phyloP scores from a whole-genome alignment of 2,329 filamentous ascomycete genomes.

The Pezicula radicicola region DNA sequence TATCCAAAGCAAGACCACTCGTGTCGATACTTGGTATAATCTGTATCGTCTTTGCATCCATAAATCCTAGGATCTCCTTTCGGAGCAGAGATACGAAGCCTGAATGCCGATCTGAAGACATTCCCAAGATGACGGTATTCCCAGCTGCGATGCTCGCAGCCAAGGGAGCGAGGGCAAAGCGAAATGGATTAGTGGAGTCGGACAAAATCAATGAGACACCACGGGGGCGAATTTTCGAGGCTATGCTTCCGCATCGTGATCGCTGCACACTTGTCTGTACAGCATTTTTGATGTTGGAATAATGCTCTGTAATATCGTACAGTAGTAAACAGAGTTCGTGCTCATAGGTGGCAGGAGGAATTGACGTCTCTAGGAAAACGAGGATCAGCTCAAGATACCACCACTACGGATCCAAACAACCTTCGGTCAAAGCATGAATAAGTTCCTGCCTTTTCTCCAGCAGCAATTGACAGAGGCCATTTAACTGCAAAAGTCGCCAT shows the following conservation, averaged over 20 bases:
- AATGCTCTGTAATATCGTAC: too few relatives aligned
- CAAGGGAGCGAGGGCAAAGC: background rate
- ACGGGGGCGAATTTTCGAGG: background rate
- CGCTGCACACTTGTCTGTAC: background rate
- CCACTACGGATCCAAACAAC: too few relatives aligned
- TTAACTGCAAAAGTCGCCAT: too few relatives aligned
- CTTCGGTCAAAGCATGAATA: too few relatives aligned
- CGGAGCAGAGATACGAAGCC: background rate
- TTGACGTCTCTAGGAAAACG: too few relatives aligned
- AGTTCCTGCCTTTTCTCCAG: too few relatives aligned
- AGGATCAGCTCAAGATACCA: too few relatives aligned
- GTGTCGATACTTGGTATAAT: background rate
- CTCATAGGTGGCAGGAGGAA: too few relatives aligned
- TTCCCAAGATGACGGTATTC: background rate
- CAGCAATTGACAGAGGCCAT: too few relatives aligned
- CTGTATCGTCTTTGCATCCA: background rate
- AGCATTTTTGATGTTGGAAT: too few relatives aligned
- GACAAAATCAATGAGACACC: background rate
- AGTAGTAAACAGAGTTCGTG: too few relatives aligned
- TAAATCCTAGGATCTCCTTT: background rate
- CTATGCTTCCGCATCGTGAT: background rate
- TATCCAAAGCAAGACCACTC: background rate
- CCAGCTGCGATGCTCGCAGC: background rate
- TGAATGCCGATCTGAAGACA: background rate
- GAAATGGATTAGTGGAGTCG: background rate